Evolutionary conservation across 495 filamentous ascomycete genomes (phyloP), one percentile per base, ranked within the genome.

Genomic region (Aspergillus leporis): DNA sequence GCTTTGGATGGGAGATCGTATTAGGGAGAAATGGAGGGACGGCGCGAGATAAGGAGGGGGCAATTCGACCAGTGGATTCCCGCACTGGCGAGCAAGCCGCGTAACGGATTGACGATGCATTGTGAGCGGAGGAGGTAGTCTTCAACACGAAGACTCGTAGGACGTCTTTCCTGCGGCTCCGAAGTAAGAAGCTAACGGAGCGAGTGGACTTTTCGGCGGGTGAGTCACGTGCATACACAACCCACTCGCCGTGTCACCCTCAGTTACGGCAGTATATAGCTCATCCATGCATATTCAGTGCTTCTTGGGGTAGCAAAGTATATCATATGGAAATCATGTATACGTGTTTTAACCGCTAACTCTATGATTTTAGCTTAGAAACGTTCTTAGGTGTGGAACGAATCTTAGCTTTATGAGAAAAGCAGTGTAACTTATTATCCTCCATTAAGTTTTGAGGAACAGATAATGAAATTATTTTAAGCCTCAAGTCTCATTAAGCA

Each of bases 21-120:
- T 64, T 57, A 70, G 63, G 59, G 74, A 66, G 60, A 74, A 74
- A 61, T 76, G 74, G 55, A 78, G 70, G 13, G 76, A 77, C 16
- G 77, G 77, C 25, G 76, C 77, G 43, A 80, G 68, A 40, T 78
- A 80, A 12, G 74, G 63, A 45, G 76, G 75, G 48, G 77, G 77
- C 54, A 78, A 60, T 60, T 77, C 74, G 48, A 63, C 67, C 58
- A 76, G 56, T 40, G 65, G 68, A 49, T 59, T 59, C 28, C 72
- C 72, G 56, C 31, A 61, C 61, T 77, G 69, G 55, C 69, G 68
- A 62, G 69, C 69, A 48, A 77, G 60, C 41, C 73, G 74, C 49
- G 66, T 43, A 49, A 74, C 53, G 6, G 67, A 68, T 60, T 77
- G 69, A 45, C 72, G 72, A 62, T 78, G 72, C 77, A 78, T 80